phyloP scores from a whole-genome alignment of 2,329 filamentous ascomycete species.

The Cordyceps sp. region DNA sequence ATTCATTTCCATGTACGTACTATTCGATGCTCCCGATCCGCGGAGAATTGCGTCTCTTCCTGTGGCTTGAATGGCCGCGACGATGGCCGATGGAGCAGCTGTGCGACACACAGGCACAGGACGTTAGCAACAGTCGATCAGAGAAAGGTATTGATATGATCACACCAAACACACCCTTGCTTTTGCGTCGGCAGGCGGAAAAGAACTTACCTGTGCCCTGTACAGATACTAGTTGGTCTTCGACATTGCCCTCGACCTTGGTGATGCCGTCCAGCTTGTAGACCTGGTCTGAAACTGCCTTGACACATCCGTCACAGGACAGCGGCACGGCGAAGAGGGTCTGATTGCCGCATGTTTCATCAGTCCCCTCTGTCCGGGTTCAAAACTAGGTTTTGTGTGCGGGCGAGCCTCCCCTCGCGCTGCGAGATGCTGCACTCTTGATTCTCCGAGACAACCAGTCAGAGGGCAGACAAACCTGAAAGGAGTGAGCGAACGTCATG shows the following conservation, averaged over 20 bases:
- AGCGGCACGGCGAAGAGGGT: conserved; percentile 91
- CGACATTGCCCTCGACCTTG: conserved; percentile 67
- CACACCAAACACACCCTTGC: no score
- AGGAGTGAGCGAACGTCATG: neutral
- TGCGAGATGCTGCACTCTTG: no score
- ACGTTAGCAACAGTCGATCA: no score
- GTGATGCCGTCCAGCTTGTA: conserved; percentile 63
- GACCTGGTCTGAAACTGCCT: conserved; percentile 67
- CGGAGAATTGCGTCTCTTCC: conserved; percentile 89
- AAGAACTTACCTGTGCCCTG: conserved; percentile 55
- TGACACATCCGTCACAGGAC: conserved; percentile 78
- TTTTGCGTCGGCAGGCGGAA: neutral
- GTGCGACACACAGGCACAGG: conserved; percentile 1
- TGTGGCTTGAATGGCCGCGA: conserved; percentile 73
- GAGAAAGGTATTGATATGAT: no score
- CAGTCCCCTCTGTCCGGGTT: conserved; percentile 7
- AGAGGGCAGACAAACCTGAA: neutral
- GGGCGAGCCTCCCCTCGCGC: neutral
- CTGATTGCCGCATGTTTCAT: conserved; percentile 30
- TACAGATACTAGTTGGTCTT: conserved; percentile 69
- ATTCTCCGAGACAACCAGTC: no score
- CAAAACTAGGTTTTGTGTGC: neutral
- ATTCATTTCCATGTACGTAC: conserved; percentile 42
- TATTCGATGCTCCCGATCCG: conserved; percentile 72
- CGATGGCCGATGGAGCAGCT: conserved; percentile 79